Percentiles rank a stretch among this genome's conserved stretches.
phyloP scores from a whole-genome alignment of 176 grass and related monocot genomes.

The Oryza nivara region DNA sequence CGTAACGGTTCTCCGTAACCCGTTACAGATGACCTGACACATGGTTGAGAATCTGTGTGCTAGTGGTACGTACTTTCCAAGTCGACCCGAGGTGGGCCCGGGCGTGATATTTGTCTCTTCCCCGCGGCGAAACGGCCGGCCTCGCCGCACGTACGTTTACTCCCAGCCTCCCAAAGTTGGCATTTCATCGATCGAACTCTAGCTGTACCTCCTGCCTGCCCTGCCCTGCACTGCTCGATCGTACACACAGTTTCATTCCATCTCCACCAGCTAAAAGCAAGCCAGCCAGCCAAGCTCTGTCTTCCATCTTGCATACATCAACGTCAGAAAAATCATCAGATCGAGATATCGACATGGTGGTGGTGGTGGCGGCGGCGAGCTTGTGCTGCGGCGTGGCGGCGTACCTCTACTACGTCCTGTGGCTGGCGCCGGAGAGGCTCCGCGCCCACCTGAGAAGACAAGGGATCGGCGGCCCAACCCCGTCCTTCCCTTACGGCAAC shows the following conservation, averaged over 20 bases:
- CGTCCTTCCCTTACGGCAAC: slow-evolving; percentile 75
- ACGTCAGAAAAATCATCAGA: background rate
- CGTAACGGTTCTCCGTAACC: too few relatives aligned
- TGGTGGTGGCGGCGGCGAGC: slow-evolving; percentile 3
- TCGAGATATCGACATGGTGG: background rate
- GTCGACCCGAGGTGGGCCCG: too few relatives aligned
- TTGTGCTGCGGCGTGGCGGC: slow-evolving; percentile 48
- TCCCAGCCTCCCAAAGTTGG: background rate
- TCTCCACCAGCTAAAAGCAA: background rate
- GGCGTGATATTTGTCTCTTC: too few relatives aligned
- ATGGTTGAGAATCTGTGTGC: too few relatives aligned
- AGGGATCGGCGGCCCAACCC: slow-evolving; percentile 64
- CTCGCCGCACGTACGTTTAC: too few relatives aligned
- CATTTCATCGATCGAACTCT: slow-evolving; percentile 34
- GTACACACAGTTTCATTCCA: background rate
- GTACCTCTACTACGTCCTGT: slow-evolving; percentile 66
- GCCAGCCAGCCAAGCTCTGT: too few relatives aligned
- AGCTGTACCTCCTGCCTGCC: background rate
- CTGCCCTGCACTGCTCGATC: too few relatives aligned
- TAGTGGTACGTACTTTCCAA: too few relatives aligned
- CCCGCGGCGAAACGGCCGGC: too few relatives aligned
- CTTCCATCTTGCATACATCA: background rate
- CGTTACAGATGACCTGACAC: too few relatives aligned
- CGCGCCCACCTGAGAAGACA: slow-evolving; percentile 58
- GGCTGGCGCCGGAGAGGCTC: slow-evolving; percentile 57